phyloP scores from a whole-genome alignment of 1,139 yeast species.

The Hemisphaericaspora lyxosophila region DNA sequence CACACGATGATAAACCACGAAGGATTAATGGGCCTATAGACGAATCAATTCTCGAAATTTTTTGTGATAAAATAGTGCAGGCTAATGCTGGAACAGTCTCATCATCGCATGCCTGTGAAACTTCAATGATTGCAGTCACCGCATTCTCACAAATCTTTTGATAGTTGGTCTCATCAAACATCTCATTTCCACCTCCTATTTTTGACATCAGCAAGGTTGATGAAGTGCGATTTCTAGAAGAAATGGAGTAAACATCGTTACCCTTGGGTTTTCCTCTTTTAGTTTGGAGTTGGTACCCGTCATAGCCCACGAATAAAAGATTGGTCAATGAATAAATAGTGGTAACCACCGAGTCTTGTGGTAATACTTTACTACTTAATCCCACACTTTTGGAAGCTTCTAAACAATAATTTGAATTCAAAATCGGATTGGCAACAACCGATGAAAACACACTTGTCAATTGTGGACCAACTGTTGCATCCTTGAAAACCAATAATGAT shows the following conservation, averaged over 20 bases:
- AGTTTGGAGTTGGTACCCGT: conserved; percentile 22
- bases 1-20: conserved; percentile 58
- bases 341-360: conserved; percentile 85
- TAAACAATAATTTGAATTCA: conserved; percentile 29
- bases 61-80: conserved; percentile 81
- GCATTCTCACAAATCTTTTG: conserved; percentile 55
- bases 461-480: conserved; percentile 44
- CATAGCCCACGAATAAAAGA: conserved; percentile 59
- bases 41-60: conserved; percentile 49
- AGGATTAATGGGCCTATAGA: conserved; percentile 45
- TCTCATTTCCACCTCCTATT: conserved; percentile 16
- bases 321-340: conserved; percentile 83
- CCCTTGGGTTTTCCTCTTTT: background rate
- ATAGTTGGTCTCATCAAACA: conserved; percentile 33
- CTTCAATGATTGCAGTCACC: conserved; percentile 67
- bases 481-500: conserved; percentile 50
- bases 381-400: conserved; percentile 44
- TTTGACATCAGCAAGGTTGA: conserved; percentile 16
- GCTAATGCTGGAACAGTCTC: conserved; percentile 78
- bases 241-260: conserved; percentile 8
- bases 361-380: conserved; percentile 44
- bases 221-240: conserved; percentile 21
- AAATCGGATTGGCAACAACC: conserved; percentile 46
- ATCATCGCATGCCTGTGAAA: conserved; percentile 69
- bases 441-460: conserved; percentile 52